Evolutionary conservation across 2,329 filamentous ascomycete genomes (phyloP).

Genomic region (Lachnum nothofagi): DNA sequence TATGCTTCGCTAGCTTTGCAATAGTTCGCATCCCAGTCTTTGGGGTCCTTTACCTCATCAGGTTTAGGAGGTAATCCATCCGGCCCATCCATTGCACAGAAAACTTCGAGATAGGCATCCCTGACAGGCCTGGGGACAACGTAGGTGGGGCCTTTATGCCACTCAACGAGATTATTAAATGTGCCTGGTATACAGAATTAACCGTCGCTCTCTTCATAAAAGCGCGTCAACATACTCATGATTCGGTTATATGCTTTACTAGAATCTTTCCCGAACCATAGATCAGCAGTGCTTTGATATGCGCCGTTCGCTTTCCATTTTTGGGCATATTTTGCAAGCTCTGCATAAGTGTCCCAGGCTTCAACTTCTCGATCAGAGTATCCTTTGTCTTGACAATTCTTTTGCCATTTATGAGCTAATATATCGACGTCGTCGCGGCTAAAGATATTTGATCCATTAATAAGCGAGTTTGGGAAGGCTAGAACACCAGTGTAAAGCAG

Average conservation of each 20-base stretch:
- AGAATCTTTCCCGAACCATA: neutral
- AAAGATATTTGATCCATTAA: neutral
- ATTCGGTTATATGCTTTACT: neutral
- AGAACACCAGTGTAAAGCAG: neutral
- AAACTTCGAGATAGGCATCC: neutral
- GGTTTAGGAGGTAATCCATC: neutral
- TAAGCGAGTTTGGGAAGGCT: neutral
- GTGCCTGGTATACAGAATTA: too few relatives aligned
- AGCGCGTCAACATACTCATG: neutral
- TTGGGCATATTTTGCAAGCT: neutral
- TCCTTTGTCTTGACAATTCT: neutral
- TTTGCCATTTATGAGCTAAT: neutral
- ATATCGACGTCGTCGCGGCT: neutral
- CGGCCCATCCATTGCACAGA: neutral
- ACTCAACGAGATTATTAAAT: neutral
- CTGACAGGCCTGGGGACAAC: neutral
- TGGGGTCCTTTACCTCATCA: neutral
- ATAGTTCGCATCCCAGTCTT: neutral
- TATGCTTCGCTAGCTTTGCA: neutral
- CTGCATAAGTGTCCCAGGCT: neutral
- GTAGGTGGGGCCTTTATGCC: neutral
- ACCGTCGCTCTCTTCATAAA: too few relatives aligned
- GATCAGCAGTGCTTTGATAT: neutral
- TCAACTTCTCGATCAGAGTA: neutral
- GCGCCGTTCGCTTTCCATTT: neutral